These are phyloP conservation scores for Bruguiera gymnorhiza DNA, from an alignment of 345 rosid species.

Conservation along the genomic window DNA sequence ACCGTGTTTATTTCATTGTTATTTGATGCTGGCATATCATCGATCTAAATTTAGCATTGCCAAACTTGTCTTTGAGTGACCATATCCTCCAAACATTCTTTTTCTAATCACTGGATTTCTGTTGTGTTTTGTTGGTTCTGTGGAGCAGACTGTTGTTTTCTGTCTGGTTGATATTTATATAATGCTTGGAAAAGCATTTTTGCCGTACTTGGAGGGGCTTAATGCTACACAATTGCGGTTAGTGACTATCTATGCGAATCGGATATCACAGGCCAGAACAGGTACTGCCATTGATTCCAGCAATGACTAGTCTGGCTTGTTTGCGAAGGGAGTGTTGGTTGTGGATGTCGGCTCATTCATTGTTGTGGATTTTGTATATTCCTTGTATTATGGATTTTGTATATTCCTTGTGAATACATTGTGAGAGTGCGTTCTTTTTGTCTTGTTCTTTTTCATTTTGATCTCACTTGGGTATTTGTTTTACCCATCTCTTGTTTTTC, in stretches of 20 bases:
- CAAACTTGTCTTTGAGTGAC: not conserved
- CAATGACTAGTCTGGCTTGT: slow-evolving; percentile 30
- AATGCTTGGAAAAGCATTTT: slow-evolving; percentile 94
- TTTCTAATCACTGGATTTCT: not conserved
- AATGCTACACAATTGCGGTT: slow-evolving; percentile 85
- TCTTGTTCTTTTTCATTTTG: not conserved
- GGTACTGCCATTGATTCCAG: slow-evolving; percentile 58
- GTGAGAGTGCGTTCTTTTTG: slow-evolving; percentile 18
- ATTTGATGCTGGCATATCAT: too few relatives aligned
- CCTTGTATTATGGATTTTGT: slow-evolving; percentile 43
- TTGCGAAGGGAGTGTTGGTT: slow-evolving; percentile 18
- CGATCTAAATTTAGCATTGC: too few relatives aligned
- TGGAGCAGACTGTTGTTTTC: slow-evolving; percentile 90
- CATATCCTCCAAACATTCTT: not conserved
- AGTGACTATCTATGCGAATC: slow-evolving; percentile 92
- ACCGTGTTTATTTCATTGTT: too few relatives aligned
- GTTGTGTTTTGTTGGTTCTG: not conserved
- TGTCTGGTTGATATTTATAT: slow-evolving; percentile 97
- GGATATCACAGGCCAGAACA: slow-evolving; percentile 96
- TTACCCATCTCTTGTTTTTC: not conserved
- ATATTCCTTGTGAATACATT: slow-evolving; percentile 51
- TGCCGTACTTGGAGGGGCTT: slow-evolving; percentile 88
- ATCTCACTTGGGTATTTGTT: slow-evolving; percentile 1
- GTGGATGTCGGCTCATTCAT: slow-evolving; percentile 26
- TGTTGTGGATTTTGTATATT: slow-evolving; percentile 49